Evolutionary conservation across 306 rosid genomes (phyloP).

Genomic region (Castanea mollissima): DNA sequence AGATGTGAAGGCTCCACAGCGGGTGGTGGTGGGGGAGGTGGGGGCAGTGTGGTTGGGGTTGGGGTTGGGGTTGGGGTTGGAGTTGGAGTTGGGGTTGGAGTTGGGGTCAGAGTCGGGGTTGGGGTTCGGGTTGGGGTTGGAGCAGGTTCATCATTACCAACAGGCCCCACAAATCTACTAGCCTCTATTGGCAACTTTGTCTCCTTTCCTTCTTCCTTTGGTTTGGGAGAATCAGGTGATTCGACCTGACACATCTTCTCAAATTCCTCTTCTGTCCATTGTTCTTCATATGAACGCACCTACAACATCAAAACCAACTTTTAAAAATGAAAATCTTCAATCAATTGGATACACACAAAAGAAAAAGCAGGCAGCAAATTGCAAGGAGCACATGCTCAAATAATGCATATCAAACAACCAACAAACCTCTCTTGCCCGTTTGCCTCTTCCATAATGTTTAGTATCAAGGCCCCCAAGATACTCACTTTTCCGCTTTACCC

Average conservation of each 20-base stretch:
- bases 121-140: slow-evolving; percentile 32
- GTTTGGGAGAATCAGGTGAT: slow-evolving; percentile 64
- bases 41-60: too few relatives aligned
- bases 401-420: slow-evolving; percentile 2
- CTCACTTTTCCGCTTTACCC: slow-evolving; percentile 74
- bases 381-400: slow-evolving; percentile 3
- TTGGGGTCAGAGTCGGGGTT: slow-evolving; percentile 32
- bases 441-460: slow-evolving; percentile 91
- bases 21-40: slow-evolving; percentile 31
- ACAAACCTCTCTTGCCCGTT: slow-evolving; percentile 98
- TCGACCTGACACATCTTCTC: slow-evolving; percentile 94
- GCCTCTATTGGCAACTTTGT: slow-evolving; percentile 35
- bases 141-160: slow-evolving; percentile 38
- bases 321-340: not conserved
- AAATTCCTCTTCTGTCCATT: slow-evolving; percentile 99
- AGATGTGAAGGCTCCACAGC: slow-evolving; percentile 46
- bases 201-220: slow-evolving; percentile 51
- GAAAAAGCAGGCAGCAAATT: slow-evolving; percentile 3
- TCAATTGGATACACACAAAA: slow-evolving; percentile 10
- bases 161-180: slow-evolving; percentile 40
- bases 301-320: slow-evolving; percentile 21
- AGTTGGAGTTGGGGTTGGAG: not conserved
- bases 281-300: slow-evolving; percentile 99
- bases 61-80: too few relatives aligned
- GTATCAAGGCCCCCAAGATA: slow-evolving; percentile 80